phyloP scores from a whole-genome alignment of 2,329 filamentous ascomycete genomes.

The Tolypocladium nubicola region DNA sequence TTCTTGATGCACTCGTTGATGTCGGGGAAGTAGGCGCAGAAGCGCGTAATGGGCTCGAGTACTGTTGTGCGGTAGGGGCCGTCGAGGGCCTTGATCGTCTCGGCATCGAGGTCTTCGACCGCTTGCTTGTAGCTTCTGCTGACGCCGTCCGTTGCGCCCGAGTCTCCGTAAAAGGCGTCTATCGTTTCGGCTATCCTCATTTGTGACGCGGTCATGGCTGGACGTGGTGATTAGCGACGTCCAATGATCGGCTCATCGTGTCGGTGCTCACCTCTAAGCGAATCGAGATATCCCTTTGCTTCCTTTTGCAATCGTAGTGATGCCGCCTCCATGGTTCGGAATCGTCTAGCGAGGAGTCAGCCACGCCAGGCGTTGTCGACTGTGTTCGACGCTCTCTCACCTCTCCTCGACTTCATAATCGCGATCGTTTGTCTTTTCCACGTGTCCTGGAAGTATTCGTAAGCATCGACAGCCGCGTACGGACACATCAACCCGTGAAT shows the following conservation, averaged over 20 bases:
- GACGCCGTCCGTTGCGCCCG: constrained; percentile 88
- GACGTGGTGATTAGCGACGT: neutral
- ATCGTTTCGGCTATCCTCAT: constrained; percentile 99
- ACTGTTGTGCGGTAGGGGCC: constrained; percentile 92
- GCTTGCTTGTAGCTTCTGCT: constrained; percentile 97
- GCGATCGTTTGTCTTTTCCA: constrained; percentile 96
- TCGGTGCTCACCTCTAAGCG: constrained; percentile 60
- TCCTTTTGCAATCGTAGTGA: constrained; percentile 90
- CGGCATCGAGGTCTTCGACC: constrained; percentile 92
- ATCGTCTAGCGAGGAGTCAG: constrained; percentile 52
- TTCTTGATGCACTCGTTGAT: constrained; percentile 99
- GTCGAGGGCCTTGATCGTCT: constrained; percentile 96
- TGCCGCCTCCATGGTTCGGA: constrained; percentile 94
- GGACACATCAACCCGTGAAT: constrained; percentile 13
- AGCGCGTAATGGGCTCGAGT: constrained; percentile 86
- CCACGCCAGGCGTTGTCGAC: neutral
- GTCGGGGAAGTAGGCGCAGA: constrained; percentile 97
- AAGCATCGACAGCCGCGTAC: neutral
- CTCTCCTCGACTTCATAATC: constrained; percentile 97
- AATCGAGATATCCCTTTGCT: constrained; percentile 95
- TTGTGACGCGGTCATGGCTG: constrained; percentile 97
- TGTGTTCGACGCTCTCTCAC: constrained; percentile 27
- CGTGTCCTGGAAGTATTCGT: constrained; percentile 53
- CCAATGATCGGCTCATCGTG: neutral
- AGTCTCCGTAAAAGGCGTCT: constrained; percentile 96